phyloP scores from a whole-genome alignment of 495 filamentous ascomycete species.

The Parathielavia appendiculata region DNA sequence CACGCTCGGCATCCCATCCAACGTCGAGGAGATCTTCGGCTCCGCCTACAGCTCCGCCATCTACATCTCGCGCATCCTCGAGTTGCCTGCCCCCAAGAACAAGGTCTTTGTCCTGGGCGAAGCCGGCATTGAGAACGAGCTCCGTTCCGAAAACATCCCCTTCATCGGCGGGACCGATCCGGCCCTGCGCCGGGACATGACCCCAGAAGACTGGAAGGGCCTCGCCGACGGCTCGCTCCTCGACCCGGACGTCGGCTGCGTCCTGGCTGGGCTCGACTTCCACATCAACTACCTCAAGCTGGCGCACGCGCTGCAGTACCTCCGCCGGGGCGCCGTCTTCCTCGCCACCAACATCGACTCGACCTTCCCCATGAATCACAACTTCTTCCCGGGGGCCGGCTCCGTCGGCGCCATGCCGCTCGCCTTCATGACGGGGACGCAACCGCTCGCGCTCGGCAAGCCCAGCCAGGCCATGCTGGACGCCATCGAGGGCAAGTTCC shows the following conservation, averaged over 20 bases:
- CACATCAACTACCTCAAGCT: conserved; percentile 93
- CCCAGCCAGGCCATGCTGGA: conserved; percentile 99
- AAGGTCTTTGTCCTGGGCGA: conserved; percentile 95
- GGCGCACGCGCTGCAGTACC: conserved; percentile 75
- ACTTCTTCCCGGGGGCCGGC: conserved; percentile 89
- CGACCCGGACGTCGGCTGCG: conserved; percentile 82
- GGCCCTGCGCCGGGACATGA: conserved; percentile 65
- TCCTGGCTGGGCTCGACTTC: conserved; percentile 85
- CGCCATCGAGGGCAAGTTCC: conserved; percentile 91
- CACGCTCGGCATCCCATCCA: conserved; percentile 71
- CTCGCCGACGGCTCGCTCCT: conserved; percentile 71
- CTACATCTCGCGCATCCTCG: conserved; percentile 90
- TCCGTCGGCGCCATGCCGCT: conserved; percentile 68
- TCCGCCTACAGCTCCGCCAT: conserved; percentile 92
- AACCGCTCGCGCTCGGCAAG: conserved; percentile 80
- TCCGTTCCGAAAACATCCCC: conserved; percentile 66
- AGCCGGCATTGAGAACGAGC: conserved; percentile 83
- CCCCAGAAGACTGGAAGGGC: conserved; percentile 67
- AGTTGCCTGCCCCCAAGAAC: conserved; percentile 68
- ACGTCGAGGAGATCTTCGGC: conserved; percentile 86
- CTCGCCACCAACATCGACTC: conserved; percentile 90
- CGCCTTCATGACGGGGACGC: conserved; percentile 62
- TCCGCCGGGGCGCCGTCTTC: conserved; percentile 78
- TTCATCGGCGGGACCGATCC: conserved; percentile 90
- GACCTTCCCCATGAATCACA: conserved; percentile 71